Evolutionary conservation across 441 rosid species (phyloP), one percentile per base, ranked within the genome.

Genomic region (Monsonia emarginata): DNA sequence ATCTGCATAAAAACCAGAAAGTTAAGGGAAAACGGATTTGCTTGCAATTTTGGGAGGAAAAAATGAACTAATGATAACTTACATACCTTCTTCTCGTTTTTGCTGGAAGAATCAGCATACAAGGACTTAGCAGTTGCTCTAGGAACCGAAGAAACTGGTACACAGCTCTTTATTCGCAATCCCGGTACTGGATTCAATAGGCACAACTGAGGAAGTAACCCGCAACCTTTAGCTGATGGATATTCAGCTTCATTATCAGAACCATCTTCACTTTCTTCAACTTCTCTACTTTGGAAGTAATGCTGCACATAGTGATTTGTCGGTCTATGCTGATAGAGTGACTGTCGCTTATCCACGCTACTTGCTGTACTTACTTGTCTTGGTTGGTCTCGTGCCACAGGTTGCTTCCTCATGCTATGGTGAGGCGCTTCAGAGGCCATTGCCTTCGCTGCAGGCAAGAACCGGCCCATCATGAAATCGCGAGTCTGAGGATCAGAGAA

Each of bases 381-480:
- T 0, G 78, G 69, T 11, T 59, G 74, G 66, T 81, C 82, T 44
- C 65, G 76, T 28, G 73, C 70, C 60, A 75, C 65, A 34, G 78
- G 80, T 11, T 72, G 91, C 78, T 81, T 88, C 69, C 78, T 79
- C 10, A 75, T 40, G 44, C 74, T 68, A 74, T 78, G 68, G 36
- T 74, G 86, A 73, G 88, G 83, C 57, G 76, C 74, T 62, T 86
- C 90, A 63, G 90, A 86, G 66, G 96, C 85, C 88, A 88, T 82
- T 26, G 98, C 98, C 74, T 87, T 84, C 21, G 98, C 96, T 9
- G 98, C 97, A 46, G 98, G 98, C 79, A 90, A 76, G 80, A 92
- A 92, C 26, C 97, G 84, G 63, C 82, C 86, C 88, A 92, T 90
- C 97, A 90, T 90, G 68, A 90, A 82, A 75, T 92, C 92, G 22